Conservation (phyloP, 2,329 filamentous ascomycete species). For the Ophiostoma tasmaniense region DNA sequence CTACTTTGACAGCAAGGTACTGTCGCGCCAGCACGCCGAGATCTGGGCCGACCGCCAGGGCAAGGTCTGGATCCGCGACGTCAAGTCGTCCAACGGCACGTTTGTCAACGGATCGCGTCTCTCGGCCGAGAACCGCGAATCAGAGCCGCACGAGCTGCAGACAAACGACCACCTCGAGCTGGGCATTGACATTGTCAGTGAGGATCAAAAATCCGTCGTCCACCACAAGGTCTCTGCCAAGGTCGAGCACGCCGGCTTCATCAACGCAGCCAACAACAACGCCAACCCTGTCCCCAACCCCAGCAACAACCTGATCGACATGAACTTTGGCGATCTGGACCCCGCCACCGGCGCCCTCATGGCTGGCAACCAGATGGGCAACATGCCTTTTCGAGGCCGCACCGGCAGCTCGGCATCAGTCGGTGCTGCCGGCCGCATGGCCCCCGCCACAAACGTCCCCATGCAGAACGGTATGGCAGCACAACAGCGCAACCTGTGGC, state of each 20-base stretch:
- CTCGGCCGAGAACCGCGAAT: slow-evolving; percentile 91
- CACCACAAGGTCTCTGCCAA: slow-evolving; percentile 97
- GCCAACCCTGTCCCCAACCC: too few relatives aligned
- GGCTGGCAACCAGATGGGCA: slow-evolving; percentile 48
- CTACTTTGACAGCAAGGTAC: slow-evolving; percentile 95
- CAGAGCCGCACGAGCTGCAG: slow-evolving; percentile 86
- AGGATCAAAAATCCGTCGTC: slow-evolving; percentile 96
- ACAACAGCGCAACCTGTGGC: slow-evolving; percentile 73
- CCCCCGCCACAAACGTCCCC: slow-evolving; percentile 39
- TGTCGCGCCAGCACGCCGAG: slow-evolving; percentile 92
- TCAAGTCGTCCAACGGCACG: slow-evolving; percentile 97
- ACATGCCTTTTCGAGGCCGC: slow-evolving; percentile 62
- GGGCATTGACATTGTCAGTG: slow-evolving; percentile 96
- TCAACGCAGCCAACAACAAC: slow-evolving; percentile 45
- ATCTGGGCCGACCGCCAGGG: slow-evolving; percentile 80
- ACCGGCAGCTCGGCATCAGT: slow-evolving; percentile 59
- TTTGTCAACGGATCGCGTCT: slow-evolving; percentile 90
- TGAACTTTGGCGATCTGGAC: slow-evolving; percentile 89
- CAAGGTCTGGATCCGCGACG: slow-evolving; percentile 91
- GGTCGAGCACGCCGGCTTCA: slow-evolving; percentile 87
- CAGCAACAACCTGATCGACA: slow-evolving; percentile 65
- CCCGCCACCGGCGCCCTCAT: slow-evolving; percentile 67
- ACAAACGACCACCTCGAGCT: slow-evolving; percentile 88
- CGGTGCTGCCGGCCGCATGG: slow-evolving; percentile 52
- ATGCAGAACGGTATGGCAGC: slow-evolving; percentile 55